phyloP scores from a whole-genome alignment of 768 basidiomycete genomes.

The Cantharellus anzutake region DNA sequence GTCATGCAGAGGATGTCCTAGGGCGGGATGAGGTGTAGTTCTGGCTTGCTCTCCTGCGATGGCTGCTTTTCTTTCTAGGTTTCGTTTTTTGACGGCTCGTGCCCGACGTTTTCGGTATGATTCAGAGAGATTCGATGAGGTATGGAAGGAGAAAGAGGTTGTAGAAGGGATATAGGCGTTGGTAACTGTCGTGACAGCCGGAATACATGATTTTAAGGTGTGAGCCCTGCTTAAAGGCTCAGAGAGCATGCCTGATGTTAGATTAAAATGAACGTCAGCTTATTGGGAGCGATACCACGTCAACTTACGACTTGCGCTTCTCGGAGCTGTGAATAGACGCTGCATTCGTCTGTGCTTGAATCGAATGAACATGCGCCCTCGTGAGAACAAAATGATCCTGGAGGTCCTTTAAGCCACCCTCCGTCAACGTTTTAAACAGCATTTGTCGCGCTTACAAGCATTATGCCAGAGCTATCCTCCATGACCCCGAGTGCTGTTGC shows the following conservation, averaged over 20 bases:
- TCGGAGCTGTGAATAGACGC: too few species aligned
- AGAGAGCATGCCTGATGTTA: too few species aligned
- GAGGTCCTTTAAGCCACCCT: too few species aligned
- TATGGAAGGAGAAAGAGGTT: constrained; percentile 10
- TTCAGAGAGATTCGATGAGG: constrained; percentile 8
- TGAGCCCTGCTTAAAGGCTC: too few species aligned
- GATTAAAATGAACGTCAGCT: too few species aligned
- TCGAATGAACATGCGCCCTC: too few species aligned
- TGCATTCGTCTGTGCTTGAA: too few species aligned
- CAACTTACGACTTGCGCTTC: too few species aligned
- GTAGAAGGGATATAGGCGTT: neutral
- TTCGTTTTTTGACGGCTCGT: constrained; percentile 16
- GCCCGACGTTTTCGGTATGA: constrained; percentile 13
- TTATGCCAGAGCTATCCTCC: neutral
- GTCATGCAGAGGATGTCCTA: constrained; percentile 49
- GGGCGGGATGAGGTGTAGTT: constrained; percentile 43
- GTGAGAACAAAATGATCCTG: too few species aligned
- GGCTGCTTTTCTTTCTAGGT: constrained; percentile 23
- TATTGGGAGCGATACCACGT: too few species aligned
- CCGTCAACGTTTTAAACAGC: neutral
- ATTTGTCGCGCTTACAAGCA: neutral
- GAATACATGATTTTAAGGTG: too few species aligned
- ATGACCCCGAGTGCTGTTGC: neutral
- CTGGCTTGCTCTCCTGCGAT: constrained; percentile 20
- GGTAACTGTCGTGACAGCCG: too few species aligned